These are phyloP conservation scores for Endotrypanum monterogeii DNA, from an alignment of 208 protist genomes.

Conservation along the genomic window DNA sequence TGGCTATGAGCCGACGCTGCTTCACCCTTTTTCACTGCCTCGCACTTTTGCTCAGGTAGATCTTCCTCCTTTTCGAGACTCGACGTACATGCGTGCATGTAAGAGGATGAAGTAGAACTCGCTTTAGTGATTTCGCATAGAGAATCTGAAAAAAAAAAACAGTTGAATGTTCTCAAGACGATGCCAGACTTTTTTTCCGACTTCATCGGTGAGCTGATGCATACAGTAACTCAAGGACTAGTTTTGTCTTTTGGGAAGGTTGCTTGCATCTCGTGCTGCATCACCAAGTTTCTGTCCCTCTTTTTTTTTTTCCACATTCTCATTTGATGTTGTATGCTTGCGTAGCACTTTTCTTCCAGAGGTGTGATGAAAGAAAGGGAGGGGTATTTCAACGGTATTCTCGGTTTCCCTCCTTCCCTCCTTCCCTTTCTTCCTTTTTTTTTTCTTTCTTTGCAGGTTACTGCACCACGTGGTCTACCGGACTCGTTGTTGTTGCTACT, in stretches of 20 bases:
- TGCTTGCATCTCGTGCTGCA: neutral
- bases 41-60: neutral
- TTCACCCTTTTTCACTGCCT: neutral
- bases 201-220: neutral
- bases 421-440: too few relatives aligned
- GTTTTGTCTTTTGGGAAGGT: neutral
- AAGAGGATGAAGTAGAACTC: neutral
- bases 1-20: neutral
- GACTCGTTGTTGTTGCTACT: neutral
- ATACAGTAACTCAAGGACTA: neutral
- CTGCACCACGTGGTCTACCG: neutral
- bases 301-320: neutral
- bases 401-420: neutral
- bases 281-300: neutral
- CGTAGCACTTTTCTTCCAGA: too few relatives aligned
- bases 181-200: neutral
- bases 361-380: neutral
- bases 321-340: neutral
- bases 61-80: neutral
- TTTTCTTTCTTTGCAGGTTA: neutral
- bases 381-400: neutral
- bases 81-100: neutral
- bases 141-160: neutral
- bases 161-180: neutral
- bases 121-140: neutral